Evolutionary conservation across 805 yeast genomes (phyloP).

Genomic region (Saccharomycopsis babjevae): DNA sequence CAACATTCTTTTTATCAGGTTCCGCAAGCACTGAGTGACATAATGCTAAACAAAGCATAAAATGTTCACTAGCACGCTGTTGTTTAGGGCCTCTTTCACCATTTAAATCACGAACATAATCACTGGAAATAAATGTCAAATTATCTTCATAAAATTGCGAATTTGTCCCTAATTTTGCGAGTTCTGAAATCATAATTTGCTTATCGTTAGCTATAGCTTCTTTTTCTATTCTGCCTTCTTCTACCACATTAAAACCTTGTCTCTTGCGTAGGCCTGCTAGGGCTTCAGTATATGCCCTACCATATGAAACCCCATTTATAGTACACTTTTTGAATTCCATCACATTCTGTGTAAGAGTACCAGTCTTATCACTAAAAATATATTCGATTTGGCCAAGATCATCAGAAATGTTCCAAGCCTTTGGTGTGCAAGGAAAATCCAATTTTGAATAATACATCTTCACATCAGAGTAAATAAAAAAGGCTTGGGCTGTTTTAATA

Average conservation of each 20-base stretch:
- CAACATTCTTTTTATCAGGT: slow-evolving; percentile 49
- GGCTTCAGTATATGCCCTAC: slow-evolving; percentile 78
- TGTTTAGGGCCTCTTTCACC: slow-evolving; percentile 45
- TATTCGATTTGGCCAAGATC: slow-evolving; percentile 82
- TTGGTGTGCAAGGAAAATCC: slow-evolving; percentile 77
- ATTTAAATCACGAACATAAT: slow-evolving; percentile 50
- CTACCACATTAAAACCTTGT: slow-evolving; percentile 65
- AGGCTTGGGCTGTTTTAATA: slow-evolving; percentile 74
- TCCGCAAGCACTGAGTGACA: slow-evolving; percentile 76
- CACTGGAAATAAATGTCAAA: slow-evolving; percentile 58
- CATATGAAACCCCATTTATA: slow-evolving; percentile 61
- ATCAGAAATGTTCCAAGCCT: slow-evolving; percentile 78
- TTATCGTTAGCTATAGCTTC: slow-evolving; percentile 48
- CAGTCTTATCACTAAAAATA: slow-evolving; percentile 87
- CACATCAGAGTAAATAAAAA: slow-evolving; percentile 67
- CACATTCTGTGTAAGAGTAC: slow-evolving; percentile 93
- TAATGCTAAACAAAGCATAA: slow-evolving; percentile 64
- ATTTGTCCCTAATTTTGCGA: slow-evolving; percentile 31
- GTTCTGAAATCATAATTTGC: slow-evolving; percentile 43
- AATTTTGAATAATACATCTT: slow-evolving; percentile 56
- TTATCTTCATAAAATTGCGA: slow-evolving; percentile 43
- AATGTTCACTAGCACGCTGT: slow-evolving; percentile 53
- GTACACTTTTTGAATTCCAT: slow-evolving; percentile 83
- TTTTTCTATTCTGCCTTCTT: slow-evolving; percentile 43
- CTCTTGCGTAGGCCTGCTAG: slow-evolving; percentile 68